A percentile compares a stretch with the other conserved stretches of the same genome.
Evolutionary conservation across 1,284 basidiomycete species (phyloP).

Genomic region (Ganoderma lucidum): DNA sequence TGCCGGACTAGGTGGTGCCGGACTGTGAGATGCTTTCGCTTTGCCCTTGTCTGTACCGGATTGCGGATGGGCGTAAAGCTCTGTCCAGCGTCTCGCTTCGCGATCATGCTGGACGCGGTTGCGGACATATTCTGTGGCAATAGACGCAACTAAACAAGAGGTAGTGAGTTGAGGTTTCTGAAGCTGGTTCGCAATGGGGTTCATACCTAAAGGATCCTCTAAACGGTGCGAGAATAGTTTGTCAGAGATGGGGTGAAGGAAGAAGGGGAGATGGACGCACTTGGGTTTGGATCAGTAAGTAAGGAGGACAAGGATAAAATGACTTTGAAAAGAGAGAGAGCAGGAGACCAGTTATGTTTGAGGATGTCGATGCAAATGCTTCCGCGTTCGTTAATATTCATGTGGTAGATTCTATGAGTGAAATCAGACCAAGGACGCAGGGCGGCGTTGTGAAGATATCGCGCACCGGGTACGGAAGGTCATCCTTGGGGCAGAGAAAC

Average conservation of each 20-base stretch:
- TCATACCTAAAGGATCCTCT: constrained; percentile 77
- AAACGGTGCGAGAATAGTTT: neutral
- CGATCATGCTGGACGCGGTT: constrained; percentile 70
- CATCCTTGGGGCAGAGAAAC: constrained; percentile 86
- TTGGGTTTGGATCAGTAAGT: constrained; percentile 89
- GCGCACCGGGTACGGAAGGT: constrained; percentile 77
- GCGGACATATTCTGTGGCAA: constrained; percentile 73
- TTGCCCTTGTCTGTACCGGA: constrained; percentile 43
- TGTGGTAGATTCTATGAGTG: constrained; percentile 83
- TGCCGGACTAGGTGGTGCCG: constrained; percentile 18
- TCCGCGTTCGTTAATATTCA: constrained; percentile 87
- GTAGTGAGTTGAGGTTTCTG: neutral
- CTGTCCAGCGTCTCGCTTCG: constrained; percentile 71
- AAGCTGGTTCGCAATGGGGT: neutral
- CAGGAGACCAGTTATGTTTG: constrained; percentile 92
- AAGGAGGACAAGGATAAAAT: constrained; percentile 89
- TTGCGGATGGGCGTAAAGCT: constrained; percentile 63
- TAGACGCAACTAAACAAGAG: constrained; percentile 63
- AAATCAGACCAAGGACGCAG: neutral
- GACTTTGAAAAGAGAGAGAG: constrained; percentile 90
- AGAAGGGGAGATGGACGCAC: constrained; percentile 46
- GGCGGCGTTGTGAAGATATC: neutral
- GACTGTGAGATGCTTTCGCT: constrained; percentile 37
- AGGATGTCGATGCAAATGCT: constrained; percentile 84
- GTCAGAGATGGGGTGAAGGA: neutral